Conservation (phyloP, 331 rosid genomes). For the Rosa hybrid region DNA sequence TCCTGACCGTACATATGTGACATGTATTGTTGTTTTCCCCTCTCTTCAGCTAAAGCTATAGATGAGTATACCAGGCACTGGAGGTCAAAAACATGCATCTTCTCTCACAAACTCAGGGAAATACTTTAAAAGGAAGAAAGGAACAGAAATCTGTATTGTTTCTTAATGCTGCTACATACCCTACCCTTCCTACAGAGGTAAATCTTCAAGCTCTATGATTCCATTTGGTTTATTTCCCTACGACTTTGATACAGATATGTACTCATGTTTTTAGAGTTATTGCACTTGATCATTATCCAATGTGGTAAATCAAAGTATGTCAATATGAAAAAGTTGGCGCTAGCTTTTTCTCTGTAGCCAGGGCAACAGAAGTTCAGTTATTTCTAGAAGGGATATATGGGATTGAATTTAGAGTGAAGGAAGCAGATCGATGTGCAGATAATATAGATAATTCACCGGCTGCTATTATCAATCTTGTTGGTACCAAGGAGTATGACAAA, state of each 20-base stretch:
- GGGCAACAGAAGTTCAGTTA: not conserved
- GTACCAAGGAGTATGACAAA: no score
- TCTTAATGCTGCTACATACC: conserved; percentile 58
- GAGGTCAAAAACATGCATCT: conserved; percentile 41
- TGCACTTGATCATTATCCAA: no score
- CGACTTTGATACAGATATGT: no score
- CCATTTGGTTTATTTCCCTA: no score
- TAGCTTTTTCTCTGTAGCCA: not conserved
- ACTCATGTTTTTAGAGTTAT: no score
- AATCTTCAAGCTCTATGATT: conserved; percentile 3
- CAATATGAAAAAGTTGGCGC: not conserved
- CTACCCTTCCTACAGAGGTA: conserved; percentile 90
- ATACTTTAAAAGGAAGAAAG: conserved; percentile 47
- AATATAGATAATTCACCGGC: no score
- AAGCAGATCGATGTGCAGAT: conserved; percentile 78
- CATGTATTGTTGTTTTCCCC: no score
- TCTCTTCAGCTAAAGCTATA: no score
- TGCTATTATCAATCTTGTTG: no score
- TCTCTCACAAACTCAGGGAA: conserved; percentile 43
- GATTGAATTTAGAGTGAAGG: conserved; percentile 25
- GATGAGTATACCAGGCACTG: conserved; percentile 28
- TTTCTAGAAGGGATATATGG: not conserved
- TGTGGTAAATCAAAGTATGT: not conserved
- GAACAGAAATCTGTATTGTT: conserved; percentile 47
- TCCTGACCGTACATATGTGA: no score